Conservation (phyloP, 2,329 filamentous ascomycete species). For the Clarireedia hainanense region DNA sequence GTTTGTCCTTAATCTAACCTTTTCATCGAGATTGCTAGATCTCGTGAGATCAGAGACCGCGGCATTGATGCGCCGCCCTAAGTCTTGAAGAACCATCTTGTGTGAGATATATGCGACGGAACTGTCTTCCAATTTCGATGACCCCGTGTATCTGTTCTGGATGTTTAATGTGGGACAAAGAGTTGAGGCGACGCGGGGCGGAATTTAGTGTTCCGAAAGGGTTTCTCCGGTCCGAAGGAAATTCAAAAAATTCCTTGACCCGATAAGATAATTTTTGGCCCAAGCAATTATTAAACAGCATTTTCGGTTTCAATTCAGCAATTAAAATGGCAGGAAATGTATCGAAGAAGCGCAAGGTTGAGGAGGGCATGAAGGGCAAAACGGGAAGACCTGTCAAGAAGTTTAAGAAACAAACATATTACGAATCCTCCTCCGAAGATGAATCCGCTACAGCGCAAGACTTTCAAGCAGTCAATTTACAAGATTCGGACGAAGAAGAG, state of each 20-base stretch:
- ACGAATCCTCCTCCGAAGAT: constrained; percentile 50
- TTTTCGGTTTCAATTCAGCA: constrained; percentile 3
- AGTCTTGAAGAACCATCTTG: constrained; percentile 94
- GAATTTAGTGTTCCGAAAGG: constrained; percentile 1
- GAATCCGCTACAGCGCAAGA: constrained; percentile 29
- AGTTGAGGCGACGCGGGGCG: neutral
- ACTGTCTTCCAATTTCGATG: neutral
- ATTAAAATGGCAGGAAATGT: constrained; percentile 25
- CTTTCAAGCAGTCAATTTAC: constrained; percentile 43
- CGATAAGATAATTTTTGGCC: constrained; percentile 7
- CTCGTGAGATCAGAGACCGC: constrained; percentile 90
- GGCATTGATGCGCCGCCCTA: constrained; percentile 96
- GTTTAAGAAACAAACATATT: constrained; percentile 53
- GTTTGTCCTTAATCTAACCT: constrained; percentile 45
- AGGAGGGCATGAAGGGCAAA: constrained; percentile 47
- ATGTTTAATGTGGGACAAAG: constrained; percentile 9
- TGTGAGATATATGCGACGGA: constrained; percentile 7
- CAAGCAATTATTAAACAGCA: neutral
- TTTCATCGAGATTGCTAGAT: constrained; percentile 91
- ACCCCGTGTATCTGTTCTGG: neutral
- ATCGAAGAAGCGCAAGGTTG: constrained; percentile 49
- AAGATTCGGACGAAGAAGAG: constrained; percentile 32
- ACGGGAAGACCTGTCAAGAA: constrained; percentile 44
- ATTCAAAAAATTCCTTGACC: constrained; percentile 5
- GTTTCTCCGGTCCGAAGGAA: constrained; percentile 3